These are phyloP conservation scores for Sarocladium kiliense DNA, from an alignment of 2,329 filamentous ascomycete genomes.

Conservation along the genomic window DNA sequence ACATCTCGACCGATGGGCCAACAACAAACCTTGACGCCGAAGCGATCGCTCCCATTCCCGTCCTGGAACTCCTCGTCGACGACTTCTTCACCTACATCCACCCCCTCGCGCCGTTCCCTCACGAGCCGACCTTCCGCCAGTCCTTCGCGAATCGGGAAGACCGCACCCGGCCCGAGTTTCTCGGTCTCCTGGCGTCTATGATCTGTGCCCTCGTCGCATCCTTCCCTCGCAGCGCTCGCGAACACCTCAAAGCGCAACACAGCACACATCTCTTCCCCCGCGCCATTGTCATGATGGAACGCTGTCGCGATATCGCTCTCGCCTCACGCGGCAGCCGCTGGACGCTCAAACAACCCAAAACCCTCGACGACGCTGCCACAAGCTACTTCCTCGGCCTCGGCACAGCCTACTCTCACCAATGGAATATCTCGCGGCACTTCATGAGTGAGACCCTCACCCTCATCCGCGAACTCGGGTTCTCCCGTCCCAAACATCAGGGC, in stretches of 20 bases:
- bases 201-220: conserved; percentile 68
- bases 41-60: conserved; percentile 63
- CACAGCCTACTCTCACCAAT: conserved; percentile 63
- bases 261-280: conserved; percentile 62
- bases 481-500: conserved; percentile 44
- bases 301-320: conserved; percentile 65
- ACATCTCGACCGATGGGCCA: conserved; percentile 32
- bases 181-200: conserved; percentile 71
- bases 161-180: conserved; percentile 58
- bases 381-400: conserved; percentile 71
- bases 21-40: conserved; percentile 51
- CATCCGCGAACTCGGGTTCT: conserved; percentile 61
- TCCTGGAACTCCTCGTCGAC: conserved; percentile 65
- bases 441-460: conserved; percentile 68
- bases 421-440: conserved; percentile 63
- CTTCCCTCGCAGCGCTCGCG: conserved; percentile 65
- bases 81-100: conserved; percentile 83
- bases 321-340: conserved; percentile 57
- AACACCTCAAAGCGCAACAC: conserved; percentile 62
- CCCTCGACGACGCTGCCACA: conserved; percentile 56
- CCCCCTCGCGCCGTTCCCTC: conserved; percentile 70
- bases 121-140: conserved; percentile 70
- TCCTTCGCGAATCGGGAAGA: conserved; percentile 64
- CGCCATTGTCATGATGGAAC: conserved; percentile 63
- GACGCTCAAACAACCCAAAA: conserved; percentile 40